Evolutionary conservation across 2,329 filamentous ascomycete species (phyloP).

Genomic region (Furcasterigmium sp.): DNA sequence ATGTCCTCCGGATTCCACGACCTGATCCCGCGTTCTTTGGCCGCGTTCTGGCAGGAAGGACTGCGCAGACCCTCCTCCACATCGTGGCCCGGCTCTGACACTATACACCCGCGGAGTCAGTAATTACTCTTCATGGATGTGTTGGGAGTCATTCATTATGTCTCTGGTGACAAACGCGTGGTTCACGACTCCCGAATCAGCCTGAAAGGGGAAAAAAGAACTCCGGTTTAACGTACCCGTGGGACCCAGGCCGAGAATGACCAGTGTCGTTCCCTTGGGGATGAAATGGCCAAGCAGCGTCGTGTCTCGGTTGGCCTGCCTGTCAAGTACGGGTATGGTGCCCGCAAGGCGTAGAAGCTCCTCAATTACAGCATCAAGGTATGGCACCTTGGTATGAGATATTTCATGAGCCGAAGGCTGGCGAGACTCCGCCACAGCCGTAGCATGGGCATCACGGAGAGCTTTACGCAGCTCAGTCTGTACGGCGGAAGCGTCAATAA

Average conservation of each 20-base stretch:
- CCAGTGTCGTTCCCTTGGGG: slow-evolving; percentile 27
- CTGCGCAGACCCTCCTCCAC: not conserved
- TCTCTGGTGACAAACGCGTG: too few relatives aligned
- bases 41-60: not conserved
- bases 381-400: slow-evolving; percentile 15
- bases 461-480: slow-evolving; percentile 16
- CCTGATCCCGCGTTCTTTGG: slow-evolving; percentile 1
- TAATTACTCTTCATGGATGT: too few relatives aligned
- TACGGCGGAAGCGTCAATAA: slow-evolving; percentile 7
- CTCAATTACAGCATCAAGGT: slow-evolving; percentile 24
- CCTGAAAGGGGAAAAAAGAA: too few relatives aligned
- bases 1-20: not conserved
- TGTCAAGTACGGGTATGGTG: slow-evolving; percentile 21
- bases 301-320: slow-evolving; percentile 23
- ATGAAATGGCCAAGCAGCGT: slow-evolving; percentile 24
- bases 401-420: slow-evolving; percentile 18
- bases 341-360: slow-evolving; percentile 21
- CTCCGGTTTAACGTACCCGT: too few relatives aligned
- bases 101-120: too few relatives aligned
- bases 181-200: too few relatives aligned
- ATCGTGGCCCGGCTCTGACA: not conserved
- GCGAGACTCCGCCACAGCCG: slow-evolving; percentile 14
- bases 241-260: slow-evolving; percentile 6
- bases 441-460: slow-evolving; percentile 10
- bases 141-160: too few relatives aligned